Evolutionary conservation across 306 rosid genomes (phyloP).

Genomic region (Citrullus mucosospermus): DNA sequence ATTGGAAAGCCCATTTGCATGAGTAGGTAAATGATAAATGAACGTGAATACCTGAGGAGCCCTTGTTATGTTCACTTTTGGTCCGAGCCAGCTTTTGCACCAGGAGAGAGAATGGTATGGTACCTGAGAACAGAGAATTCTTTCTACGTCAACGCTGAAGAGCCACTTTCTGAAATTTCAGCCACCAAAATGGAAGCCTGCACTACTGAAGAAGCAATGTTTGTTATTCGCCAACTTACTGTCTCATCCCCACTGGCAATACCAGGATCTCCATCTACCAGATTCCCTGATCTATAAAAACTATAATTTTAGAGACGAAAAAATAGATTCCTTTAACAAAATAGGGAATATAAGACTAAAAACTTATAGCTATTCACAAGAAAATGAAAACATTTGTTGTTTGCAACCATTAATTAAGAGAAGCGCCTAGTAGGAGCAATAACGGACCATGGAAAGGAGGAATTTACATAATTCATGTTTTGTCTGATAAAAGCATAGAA

Average conservation of each 20-base stretch:
- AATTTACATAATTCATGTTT: neutral
- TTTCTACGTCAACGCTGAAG: constrained; percentile 6
- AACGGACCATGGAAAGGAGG: neutral
- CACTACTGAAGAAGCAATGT: constrained; percentile 1
- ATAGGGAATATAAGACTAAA: neutral
- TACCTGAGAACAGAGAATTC: constrained; percentile 40
- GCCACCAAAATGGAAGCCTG: neutral
- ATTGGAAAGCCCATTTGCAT: neutral
- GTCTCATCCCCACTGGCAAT: constrained; percentile 87
- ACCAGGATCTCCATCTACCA: constrained; percentile 77
- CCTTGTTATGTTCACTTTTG: constrained; percentile 88
- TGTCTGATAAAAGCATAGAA: neutral
- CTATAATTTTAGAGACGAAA: neutral
- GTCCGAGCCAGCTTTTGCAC: constrained; percentile 97
- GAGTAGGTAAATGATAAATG: neutral
- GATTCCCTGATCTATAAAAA: constrained; percentile 75
- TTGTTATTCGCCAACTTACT: constrained; percentile 30
- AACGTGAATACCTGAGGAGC: constrained; percentile 71
- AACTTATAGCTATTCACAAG: neutral
- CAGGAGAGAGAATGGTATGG: constrained; percentile 89
- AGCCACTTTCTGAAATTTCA: constrained; percentile 11
- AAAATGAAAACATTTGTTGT: neutral
- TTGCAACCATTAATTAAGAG: neutral
- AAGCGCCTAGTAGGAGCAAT: neutral
- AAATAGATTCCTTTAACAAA: neutral